These are phyloP conservation scores for Metschnikowia amazonensis DNA, from an alignment of 805 yeast species.

Conservation along the genomic window DNA sequence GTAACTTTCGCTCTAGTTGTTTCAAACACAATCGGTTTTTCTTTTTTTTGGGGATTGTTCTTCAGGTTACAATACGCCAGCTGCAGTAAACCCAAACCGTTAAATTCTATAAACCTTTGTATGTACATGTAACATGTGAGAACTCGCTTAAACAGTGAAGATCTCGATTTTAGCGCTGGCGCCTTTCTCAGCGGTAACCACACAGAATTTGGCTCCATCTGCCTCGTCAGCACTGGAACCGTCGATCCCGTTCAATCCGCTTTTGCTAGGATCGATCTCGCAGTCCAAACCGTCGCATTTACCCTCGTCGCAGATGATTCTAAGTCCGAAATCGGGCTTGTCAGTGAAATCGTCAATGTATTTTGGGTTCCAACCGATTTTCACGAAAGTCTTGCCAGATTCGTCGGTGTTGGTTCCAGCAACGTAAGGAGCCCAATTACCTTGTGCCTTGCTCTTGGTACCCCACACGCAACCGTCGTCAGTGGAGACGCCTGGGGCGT, in stretches of 20 bases:
- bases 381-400: constrained; percentile 67
- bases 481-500: constrained; percentile 76
- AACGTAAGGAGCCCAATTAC: constrained; percentile 93
- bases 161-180: constrained; percentile 71
- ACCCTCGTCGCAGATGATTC: constrained; percentile 64
- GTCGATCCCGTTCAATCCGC: constrained; percentile 53
- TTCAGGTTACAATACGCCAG: neutral
- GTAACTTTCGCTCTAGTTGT: neutral
- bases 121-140: neutral
- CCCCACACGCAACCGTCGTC: constrained; percentile 88
- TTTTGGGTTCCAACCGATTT: constrained; percentile 89
- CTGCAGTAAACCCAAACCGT: neutral
- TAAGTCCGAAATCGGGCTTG: constrained; percentile 67
- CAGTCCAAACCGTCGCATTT: constrained; percentile 78
- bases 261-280: constrained; percentile 68
- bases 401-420: constrained; percentile 85
- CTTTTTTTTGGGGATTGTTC: neutral
- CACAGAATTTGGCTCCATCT: constrained; percentile 72
- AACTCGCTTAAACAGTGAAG: constrained; percentile 30
- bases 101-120: neutral
- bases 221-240: constrained; percentile 43
- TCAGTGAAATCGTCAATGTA: constrained; percentile 63
- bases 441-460: constrained; percentile 57
- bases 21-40: neutral
- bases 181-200: constrained; percentile 66